Percentiles rank a stretch among this genome's conserved stretches.
Evolutionary conservation across 2,329 filamentous ascomycete genomes (phyloP).

Genomic region (Epichloe coenophiala): DNA sequence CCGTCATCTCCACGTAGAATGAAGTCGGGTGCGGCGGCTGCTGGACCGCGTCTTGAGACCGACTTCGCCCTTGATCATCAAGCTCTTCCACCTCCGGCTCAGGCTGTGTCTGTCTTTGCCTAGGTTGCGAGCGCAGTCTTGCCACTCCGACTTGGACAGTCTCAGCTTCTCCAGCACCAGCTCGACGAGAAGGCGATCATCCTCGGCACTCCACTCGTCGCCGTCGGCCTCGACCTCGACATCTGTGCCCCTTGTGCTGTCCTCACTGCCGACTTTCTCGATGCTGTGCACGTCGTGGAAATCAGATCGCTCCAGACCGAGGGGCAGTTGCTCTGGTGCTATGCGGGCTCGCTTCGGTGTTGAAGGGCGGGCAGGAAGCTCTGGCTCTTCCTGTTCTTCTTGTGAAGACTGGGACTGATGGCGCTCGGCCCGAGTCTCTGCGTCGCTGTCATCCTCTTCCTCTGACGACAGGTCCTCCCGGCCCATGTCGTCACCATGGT

Average conservation of each 20-base stretch:
- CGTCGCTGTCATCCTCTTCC: constrained; percentile 23
- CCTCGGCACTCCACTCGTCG: constrained; percentile 45
- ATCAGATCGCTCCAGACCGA: constrained; percentile 44
- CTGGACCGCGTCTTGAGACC: constrained; percentile 37
- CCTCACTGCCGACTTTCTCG: constrained; percentile 14
- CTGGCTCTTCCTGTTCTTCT: not conserved
- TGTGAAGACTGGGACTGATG: constrained; percentile 3
- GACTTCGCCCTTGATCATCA: constrained; percentile 45
- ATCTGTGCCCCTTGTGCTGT: constrained; percentile 18
- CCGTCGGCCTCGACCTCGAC: constrained; percentile 31
- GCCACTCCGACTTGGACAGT: constrained; percentile 51
- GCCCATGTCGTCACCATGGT: constrained; percentile 32
- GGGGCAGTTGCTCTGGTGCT: constrained; percentile 45
- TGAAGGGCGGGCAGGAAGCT: constrained; percentile 19
- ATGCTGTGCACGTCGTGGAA: constrained; percentile 36
- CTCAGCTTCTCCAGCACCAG: constrained; percentile 53
- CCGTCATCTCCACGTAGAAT: constrained; percentile 34
- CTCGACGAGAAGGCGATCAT: constrained; percentile 53
- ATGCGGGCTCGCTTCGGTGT: constrained; percentile 49
- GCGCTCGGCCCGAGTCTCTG: constrained; percentile 15
- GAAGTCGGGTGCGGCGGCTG: constrained; percentile 30
- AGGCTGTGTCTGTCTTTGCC: constrained; percentile 46
- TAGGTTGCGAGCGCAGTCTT: constrained; percentile 50
- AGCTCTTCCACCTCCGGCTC: constrained; percentile 47
- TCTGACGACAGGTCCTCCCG: constrained; percentile 21